Evolutionary conservation across 2,329 filamentous ascomycete species (phyloP), one percentile per base, ranked within the genome.

Genomic region (Akanthomyces lecanii): DNA sequence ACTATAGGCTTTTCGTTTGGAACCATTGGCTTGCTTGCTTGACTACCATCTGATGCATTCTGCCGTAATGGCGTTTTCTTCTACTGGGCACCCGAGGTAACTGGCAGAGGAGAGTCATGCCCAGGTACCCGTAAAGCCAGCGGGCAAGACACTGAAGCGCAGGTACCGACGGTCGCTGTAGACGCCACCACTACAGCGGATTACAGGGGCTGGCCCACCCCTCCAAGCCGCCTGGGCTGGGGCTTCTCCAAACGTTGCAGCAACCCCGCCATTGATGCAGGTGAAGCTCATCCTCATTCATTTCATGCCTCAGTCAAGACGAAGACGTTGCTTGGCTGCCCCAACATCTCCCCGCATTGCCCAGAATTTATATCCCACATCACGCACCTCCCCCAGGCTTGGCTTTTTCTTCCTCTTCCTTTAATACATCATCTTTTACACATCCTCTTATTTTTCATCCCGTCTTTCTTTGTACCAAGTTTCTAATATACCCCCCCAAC

Each of bases 161-260:
- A 40, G 51, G 51, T 54, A 42, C 51, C 28, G 11, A 7, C 18
- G 44, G 8, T 30, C 44, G 18, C 44, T 21, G 44, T 21, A 23
- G n/a, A n/a, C 40, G 40, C 40, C 40, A 44, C 40, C 23, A n/a
- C 45, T 45, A 33, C 53, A 56, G 53, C 54, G 42, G 28, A 14
- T 47, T 47, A 5, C 44, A 54, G 40, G 42, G 40, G 25, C 45
- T 45, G 47, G 28, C 28, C 28, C 28, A 30, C 28, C 28, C 28
- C 28, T 30, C 28, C 28, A 30, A 30, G 28, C 28, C 28, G 28
- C 28, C 28, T 30, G 28, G 28, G 48, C 48, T 25, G 38, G 21
- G 44, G 40, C 44, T 54, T 42, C 42, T 14, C 59, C 21, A 61
- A 55, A 61, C 59, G 59, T 61, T 61, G 59, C 59, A 61, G 11